Evolutionary conservation across 148 eudicot genomes (phyloP).

Genomic region (Bassia scoparia): DNA sequence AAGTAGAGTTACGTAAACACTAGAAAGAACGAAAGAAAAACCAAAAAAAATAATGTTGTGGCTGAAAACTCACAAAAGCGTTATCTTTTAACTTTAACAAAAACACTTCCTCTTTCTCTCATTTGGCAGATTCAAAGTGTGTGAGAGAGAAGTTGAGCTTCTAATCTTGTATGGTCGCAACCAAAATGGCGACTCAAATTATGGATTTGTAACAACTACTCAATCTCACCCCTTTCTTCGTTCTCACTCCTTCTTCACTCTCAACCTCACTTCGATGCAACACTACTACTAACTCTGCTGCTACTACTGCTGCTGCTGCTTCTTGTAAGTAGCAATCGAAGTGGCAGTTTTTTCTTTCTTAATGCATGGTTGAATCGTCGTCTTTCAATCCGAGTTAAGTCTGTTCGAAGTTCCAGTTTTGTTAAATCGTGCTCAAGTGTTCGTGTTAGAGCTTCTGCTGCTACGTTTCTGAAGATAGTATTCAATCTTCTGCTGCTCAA

Average conservation of each 20-base stretch:
- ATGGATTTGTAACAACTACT: conserved; percentile 22
- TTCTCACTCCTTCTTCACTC: conserved; percentile 22
- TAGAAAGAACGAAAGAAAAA: neutral
- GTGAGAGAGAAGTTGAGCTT: neutral
- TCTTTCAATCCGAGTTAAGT: conserved; percentile 22
- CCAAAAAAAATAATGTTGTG: neutral
- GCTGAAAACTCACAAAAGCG: neutral
- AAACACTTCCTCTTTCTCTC: neutral
- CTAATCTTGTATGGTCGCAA: neutral
- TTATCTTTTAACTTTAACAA: neutral
- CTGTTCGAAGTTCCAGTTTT: conserved; percentile 10
- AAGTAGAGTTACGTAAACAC: neutral
- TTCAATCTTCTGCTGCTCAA: conserved; percentile 13
- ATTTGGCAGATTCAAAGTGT: neutral
- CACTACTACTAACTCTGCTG: neutral
- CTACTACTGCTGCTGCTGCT: too few species aligned
- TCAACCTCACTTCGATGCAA: conserved; percentile 21
- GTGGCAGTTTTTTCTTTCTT: conserved; percentile 27
- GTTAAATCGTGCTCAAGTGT: neutral
- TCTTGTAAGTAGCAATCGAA: too few species aligned
- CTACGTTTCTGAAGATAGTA: conserved; percentile 25
- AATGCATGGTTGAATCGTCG: conserved; percentile 32
- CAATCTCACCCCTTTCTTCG: conserved; percentile 12
- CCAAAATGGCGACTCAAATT: conserved; percentile 26
- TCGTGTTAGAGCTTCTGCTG: conserved; percentile 35